Evolutionary conservation across 2,329 filamentous ascomycete species (phyloP).

Genomic region (Exutisphaerella laricina): DNA sequence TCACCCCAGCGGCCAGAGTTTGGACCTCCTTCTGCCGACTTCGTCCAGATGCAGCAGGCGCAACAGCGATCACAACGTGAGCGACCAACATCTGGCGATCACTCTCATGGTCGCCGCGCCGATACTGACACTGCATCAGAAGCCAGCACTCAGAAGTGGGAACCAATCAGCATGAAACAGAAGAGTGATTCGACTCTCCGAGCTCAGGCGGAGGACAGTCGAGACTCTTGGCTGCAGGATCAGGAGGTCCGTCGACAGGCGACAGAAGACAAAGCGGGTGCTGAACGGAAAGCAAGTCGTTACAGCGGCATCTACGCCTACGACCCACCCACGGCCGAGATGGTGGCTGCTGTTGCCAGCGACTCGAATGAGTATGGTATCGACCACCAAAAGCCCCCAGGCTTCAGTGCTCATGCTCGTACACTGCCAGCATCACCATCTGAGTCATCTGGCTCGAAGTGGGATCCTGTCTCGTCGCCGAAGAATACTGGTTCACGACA

Average conservation of each 20-base stretch:
- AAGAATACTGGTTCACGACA: neutral
- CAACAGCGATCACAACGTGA: neutral
- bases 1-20: neutral
- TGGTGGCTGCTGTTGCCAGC: conserved; percentile 1
- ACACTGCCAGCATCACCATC: neutral
- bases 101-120: neutral
- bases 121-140: conserved; percentile 1
- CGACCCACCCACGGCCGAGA: conserved; percentile 3
- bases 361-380: conserved; percentile 1
- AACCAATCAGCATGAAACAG: conserved; percentile 1
- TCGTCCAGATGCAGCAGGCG: neutral
- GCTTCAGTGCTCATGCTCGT: neutral
- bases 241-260: neutral
- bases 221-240: conserved; percentile 2
- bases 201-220: neutral
- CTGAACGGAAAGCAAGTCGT: neutral
- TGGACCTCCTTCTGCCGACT: neutral
- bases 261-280: neutral
- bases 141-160: conserved; percentile 3
- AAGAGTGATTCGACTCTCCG: neutral
- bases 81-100: neutral
- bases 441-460: neutral
- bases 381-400: neutral
- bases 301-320: conserved; percentile 4
- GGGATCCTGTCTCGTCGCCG: conserved; percentile 1